A percentile compares a stretch with the other conserved stretches of the same genome.
Conservation (phyloP, 345 rosid genomes). For the Salix suchowensis region DNA sequence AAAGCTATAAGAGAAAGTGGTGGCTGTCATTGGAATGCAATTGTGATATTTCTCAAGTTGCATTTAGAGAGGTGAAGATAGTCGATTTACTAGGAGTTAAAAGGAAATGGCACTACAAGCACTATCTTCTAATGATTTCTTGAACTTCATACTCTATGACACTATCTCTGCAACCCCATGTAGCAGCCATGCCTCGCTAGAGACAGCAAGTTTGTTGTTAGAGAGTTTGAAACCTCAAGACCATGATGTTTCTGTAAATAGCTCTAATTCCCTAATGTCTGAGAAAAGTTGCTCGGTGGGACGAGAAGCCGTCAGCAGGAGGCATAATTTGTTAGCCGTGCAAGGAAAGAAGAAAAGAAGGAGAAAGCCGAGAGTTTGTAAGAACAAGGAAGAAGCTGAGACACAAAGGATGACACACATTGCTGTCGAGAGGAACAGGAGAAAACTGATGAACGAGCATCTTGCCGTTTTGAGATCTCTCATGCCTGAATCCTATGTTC, state of each 20-base stretch:
- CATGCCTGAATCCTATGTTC: slow-evolving; percentile 82
- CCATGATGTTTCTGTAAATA: slow-evolving; percentile 21
- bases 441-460: slow-evolving; percentile 87
- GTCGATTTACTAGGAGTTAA: background rate
- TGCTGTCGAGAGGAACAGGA: slow-evolving; percentile 80
- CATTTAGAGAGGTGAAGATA: background rate
- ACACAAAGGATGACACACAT: slow-evolving; percentile 89
- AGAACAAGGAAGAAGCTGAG: slow-evolving; percentile 84
- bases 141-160: slow-evolving; percentile 57
- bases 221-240: slow-evolving; percentile 17
- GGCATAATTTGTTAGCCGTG: slow-evolving; percentile 19
- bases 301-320: slow-evolving; percentile 2
- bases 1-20: background rate
- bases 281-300: slow-evolving; percentile 5
- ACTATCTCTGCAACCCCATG: slow-evolving; percentile 57
- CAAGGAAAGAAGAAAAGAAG: slow-evolving; percentile 66
- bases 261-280: slow-evolving; percentile 4
- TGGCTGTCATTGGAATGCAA: slow-evolving; percentile 1
- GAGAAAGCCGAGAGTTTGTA: slow-evolving; percentile 69
- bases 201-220: slow-evolving; percentile 6
- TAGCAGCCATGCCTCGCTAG: slow-evolving; percentile 26
- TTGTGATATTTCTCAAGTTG: background rate
- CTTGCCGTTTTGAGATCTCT: slow-evolving; percentile 70
- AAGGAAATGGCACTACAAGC: slow-evolving; percentile 53
- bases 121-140: slow-evolving; percentile 62